A percentile compares a stretch with the other conserved stretches of the same genome.
Conservation (phyloP, 2,329 filamentous ascomycete species). For the Tolypocladium album region DNA sequence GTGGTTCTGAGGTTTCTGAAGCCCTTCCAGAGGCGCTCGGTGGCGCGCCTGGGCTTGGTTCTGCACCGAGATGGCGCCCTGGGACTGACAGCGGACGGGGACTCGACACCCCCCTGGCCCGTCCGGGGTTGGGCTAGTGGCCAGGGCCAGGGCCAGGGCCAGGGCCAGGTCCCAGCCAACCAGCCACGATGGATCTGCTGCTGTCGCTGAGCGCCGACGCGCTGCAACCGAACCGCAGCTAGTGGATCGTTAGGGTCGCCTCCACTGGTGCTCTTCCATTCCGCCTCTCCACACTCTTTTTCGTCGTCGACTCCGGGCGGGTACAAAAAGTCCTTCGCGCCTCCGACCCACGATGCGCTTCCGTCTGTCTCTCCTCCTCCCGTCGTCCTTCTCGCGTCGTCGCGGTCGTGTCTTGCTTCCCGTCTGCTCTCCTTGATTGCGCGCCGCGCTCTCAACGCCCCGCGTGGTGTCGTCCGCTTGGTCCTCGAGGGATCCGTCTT, state of each 20-base stretch:
- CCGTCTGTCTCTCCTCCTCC: background rate
- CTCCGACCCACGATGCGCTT: background rate
- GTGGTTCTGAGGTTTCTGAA: background rate
- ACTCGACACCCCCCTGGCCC: background rate
- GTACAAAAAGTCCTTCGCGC: constrained; percentile 4
- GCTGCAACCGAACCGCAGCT: background rate
- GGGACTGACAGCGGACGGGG: background rate
- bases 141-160: background rate
- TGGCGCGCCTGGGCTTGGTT: too few relatives aligned
- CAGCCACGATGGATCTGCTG: background rate
- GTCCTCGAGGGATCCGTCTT: background rate
- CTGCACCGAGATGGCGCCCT: background rate
- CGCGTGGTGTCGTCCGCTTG: background rate
- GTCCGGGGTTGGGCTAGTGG: background rate
- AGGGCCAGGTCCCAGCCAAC: background rate
- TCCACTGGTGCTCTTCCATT: background rate
- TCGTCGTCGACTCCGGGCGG: background rate
- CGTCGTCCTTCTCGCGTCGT: background rate
- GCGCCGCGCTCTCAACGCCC: background rate
- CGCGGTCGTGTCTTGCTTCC: background rate
- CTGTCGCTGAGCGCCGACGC: background rate
- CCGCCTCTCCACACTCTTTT: background rate
- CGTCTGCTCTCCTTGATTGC: background rate
- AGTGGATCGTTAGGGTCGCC: background rate
- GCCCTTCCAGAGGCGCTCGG: background rate